Evolutionary conservation across 176 grass and related monocot genomes (phyloP).

Genomic region (Eragrostis nindensis): DNA sequence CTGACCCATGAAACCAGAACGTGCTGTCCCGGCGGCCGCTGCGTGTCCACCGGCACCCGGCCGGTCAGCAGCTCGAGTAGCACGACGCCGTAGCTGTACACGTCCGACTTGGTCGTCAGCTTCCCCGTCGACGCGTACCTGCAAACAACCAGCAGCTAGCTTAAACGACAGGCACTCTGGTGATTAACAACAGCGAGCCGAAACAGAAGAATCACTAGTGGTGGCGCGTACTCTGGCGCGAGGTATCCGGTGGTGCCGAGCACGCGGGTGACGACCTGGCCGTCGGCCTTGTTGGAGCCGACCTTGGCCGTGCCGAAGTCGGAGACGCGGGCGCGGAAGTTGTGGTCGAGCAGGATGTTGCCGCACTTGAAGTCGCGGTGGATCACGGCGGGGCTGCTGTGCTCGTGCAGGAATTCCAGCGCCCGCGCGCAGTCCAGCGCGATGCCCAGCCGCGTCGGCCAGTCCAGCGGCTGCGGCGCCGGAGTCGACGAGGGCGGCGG

Average conservation of each 20-base stretch:
- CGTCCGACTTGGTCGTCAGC: conserved; percentile 97
- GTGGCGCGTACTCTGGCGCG: conserved; percentile 62
- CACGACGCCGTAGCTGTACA: conserved; percentile 92
- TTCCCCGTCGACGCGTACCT: conserved; percentile 97
- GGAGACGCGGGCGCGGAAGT: conserved; percentile 74
- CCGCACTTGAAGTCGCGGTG: conserved; percentile 94
- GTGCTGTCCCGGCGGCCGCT: conserved; percentile 78
- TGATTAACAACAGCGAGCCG: not conserved
- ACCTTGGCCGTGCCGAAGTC: conserved; percentile 93
- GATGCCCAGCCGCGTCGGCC: conserved; percentile 80
- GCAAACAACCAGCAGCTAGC: not conserved
- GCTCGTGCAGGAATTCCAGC: conserved; percentile 95
- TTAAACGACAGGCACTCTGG: not conserved
- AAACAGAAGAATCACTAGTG: not conserved
- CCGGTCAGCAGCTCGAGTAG: conserved; percentile 91
- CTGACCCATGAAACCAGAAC: conserved; percentile 95
- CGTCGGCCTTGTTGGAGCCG: conserved; percentile 91
- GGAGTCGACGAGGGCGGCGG: not conserved
- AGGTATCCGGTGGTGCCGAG: conserved; percentile 98
- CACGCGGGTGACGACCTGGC: conserved; percentile 91
- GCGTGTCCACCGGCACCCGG: conserved; percentile 76
- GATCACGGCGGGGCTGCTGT: conserved; percentile 78
- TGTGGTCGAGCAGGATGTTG: conserved; percentile 85
- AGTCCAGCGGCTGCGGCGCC: conserved; percentile 80
- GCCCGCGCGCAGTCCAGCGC: conserved; percentile 86